Percentiles rank a stretch among this genome's conserved stretches.
Conservation (phyloP, 1,284 basidiomycete species). For the Mycena citricolor region DNA sequence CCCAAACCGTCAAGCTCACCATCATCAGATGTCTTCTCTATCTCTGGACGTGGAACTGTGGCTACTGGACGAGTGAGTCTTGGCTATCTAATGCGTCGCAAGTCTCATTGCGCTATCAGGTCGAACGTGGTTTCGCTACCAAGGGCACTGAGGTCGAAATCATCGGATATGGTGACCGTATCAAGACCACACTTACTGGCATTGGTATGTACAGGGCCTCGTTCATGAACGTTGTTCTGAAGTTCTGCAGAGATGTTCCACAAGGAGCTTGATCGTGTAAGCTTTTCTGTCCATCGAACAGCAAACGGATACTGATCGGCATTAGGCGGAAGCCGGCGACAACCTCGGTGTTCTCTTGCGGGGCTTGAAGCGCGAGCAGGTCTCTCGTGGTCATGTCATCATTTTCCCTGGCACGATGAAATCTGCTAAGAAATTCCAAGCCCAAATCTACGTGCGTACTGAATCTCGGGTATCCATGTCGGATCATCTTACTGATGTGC, state of each 20-base stretch:
- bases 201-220: slow-evolving; percentile 61
- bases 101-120: slow-evolving; percentile 42
- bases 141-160: slow-evolving; percentile 97
- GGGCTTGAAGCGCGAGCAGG: slow-evolving; percentile 96
- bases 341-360: slow-evolving; percentile 99
- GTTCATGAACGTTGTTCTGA: slow-evolving; percentile 11
- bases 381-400: slow-evolving; percentile 92
- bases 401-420: slow-evolving; percentile 92
- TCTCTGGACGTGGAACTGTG: slow-evolving; percentile 98
- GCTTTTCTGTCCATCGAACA: slow-evolving; percentile 20
- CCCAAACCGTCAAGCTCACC: slow-evolving; percentile 3
- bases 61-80: slow-evolving; percentile 83
- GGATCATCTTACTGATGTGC: not conserved
- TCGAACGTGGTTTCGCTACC: slow-evolving; percentile 90
- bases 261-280: slow-evolving; percentile 94
- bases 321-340: slow-evolving; percentile 93
- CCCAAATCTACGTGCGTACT: slow-evolving; percentile 84
- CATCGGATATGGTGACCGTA: slow-evolving; percentile 78
- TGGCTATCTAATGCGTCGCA: not conserved
- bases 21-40: slow-evolving; percentile 91
- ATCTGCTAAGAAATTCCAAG: slow-evolving; percentile 91
- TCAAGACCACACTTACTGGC: slow-evolving; percentile 96
- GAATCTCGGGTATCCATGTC: no score
- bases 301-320: slow-evolving; percentile 4
- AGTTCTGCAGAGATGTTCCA: slow-evolving; percentile 90